These are phyloP conservation scores for Coniosporium tulheliwenetii DNA, from an alignment of 2,329 filamentous ascomycete genomes.

Conservation along the genomic window DNA sequence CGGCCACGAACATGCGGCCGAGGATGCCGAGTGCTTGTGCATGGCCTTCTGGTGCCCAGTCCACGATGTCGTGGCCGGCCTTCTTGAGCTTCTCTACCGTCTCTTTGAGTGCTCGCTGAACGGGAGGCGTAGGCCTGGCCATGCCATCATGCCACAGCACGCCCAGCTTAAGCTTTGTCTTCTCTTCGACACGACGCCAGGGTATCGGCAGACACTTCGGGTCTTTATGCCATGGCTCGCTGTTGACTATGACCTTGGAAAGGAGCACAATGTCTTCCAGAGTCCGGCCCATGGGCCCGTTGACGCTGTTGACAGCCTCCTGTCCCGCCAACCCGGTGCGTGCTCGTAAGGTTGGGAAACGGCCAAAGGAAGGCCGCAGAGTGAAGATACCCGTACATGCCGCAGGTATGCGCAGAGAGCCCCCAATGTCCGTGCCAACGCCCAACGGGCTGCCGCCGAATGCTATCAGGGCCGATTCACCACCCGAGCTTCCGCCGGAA, in stretches of 20 bases:
- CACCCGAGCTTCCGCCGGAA: constrained; percentile 50
- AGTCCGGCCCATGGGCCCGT: constrained; percentile 44
- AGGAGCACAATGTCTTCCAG: constrained; percentile 35
- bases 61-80: constrained; percentile 38
- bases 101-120: constrained; percentile 39
- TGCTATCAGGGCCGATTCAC: constrained; percentile 47
- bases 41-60: constrained; percentile 40
- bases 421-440: constrained; percentile 48
- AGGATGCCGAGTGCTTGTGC: constrained; percentile 33
- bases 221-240: constrained; percentile 36
- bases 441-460: constrained; percentile 45
- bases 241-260: constrained; percentile 22
- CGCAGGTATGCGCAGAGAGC: constrained; percentile 39
- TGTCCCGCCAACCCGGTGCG: constrained; percentile 47
- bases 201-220: constrained; percentile 37
- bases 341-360: constrained; percentile 40
- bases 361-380: constrained; percentile 39
- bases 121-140: constrained; percentile 44
- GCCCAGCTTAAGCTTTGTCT: constrained; percentile 27
- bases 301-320: constrained; percentile 47
- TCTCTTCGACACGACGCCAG: constrained; percentile 25
- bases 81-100: constrained; percentile 35
- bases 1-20: constrained; percentile 29
- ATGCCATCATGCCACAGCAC: constrained; percentile 44
- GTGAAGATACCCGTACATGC: constrained; percentile 44